A percentile compares a stretch with the other conserved stretches of the same genome.
phyloP scores from a whole-genome alignment of 2,329 filamentous ascomycete species.

The Diaporthe amygdali region DNA sequence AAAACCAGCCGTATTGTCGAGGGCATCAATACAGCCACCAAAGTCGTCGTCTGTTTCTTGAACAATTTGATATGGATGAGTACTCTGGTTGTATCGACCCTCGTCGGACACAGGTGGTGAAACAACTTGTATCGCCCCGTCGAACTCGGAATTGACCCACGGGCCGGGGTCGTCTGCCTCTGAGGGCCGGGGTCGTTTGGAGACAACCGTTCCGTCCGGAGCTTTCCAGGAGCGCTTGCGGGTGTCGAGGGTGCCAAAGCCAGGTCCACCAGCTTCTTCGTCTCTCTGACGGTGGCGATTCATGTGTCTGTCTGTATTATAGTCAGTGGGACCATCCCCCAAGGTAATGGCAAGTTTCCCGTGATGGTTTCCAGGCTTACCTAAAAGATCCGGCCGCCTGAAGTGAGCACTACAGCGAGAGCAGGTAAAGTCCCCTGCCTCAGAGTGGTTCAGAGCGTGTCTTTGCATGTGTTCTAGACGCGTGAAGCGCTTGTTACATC shows the following conservation, averaged over 20 bases:
- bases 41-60: slow-evolving; percentile 31
- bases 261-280: slow-evolving; percentile 58
- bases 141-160: slow-evolving; percentile 12
- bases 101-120: slow-evolving; percentile 25
- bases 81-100: slow-evolving; percentile 21
- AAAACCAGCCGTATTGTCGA: background rate
- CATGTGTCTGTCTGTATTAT: slow-evolving; percentile 60
- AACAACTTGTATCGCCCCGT: slow-evolving; percentile 11
- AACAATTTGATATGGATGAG: slow-evolving; percentile 25
- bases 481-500: slow-evolving; percentile 59
- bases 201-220: slow-evolving; percentile 56
- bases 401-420: slow-evolving; percentile 65
- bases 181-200: slow-evolving; percentile 39
- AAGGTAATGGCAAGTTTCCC: too few relatives aligned
- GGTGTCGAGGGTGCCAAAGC: slow-evolving; percentile 56
- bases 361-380: slow-evolving; percentile 39
- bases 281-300: slow-evolving; percentile 58
- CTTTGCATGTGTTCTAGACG: slow-evolving; percentile 63
- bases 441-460: slow-evolving; percentile 59
- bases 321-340: background rate
- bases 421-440: slow-evolving; percentile 59
- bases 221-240: slow-evolving; percentile 62
- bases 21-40: background rate
- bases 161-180: background rate
- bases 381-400: slow-evolving; percentile 63